Base-by-base conservation (phyloP, 306 rosid species). In the Sindora glabra region DNA sequence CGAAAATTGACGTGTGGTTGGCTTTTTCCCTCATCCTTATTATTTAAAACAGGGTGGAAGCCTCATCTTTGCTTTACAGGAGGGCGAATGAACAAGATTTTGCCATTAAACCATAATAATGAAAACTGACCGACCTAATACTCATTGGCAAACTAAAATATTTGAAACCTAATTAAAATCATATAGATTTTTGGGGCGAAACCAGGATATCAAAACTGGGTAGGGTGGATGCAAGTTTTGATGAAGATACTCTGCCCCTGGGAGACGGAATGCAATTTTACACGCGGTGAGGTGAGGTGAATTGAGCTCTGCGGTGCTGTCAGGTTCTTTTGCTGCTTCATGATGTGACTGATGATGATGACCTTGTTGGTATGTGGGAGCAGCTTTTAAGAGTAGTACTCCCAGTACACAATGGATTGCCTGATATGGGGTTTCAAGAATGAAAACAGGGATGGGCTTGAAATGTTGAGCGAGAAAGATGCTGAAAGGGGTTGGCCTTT, bases 11-110 rank as follows among this genome's bases (percentile, higher is more conserved):
- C 74, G 10, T 64, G 53, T 70, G 37, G 23, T 29, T 38, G 69
- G 57, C 57, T 29, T 29, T 29, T 69, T 22, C 30, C 54, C 41
- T 50, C 52, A n/a, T 3, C 23, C 55, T 58, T 17, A 18, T 30
- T 7, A 14, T 8, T 12, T 13, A 69, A 69, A 74, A 70, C 97
- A 94, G 99, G 99, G 89, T 94, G 80, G 99, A 94, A 79, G 99
- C 99, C 69, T 94, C 99, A 2, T 84, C 99, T 64, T 78, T 94
- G 87, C 99, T 94, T 58, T 94, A 94, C 56, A 81, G 99, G 90
- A 82, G 99, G 84, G 95, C 89, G 38, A 92, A 77, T 46, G 99
- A 92, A 71, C 96, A 79, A 74, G 96, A 92, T 48, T 92, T 92
- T 75, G 73, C 87, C 77, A 74, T 86, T 62, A 92, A 89, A 92